Evolutionary conservation across 257 asterid species (phyloP).

Genomic region (Asclepias syriaca): DNA sequence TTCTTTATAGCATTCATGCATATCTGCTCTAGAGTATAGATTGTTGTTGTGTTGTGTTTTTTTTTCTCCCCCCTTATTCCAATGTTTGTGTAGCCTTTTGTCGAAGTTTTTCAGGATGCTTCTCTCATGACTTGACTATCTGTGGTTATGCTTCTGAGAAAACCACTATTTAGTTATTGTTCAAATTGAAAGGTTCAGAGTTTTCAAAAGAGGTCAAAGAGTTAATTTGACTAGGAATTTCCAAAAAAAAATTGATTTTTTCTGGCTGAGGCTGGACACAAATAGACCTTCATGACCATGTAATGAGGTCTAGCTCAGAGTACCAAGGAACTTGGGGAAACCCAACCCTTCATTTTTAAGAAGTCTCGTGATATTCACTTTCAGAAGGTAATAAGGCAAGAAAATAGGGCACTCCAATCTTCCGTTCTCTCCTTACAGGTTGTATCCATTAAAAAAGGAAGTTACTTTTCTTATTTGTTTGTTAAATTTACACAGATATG

Average conservation of each 20-base stretch:
- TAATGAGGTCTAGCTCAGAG: not conserved
- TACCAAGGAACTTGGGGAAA: not conserved
- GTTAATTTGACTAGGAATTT: not conserved
- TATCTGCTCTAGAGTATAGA: not conserved
- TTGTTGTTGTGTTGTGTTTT: no score
- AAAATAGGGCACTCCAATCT: not conserved
- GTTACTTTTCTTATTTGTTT: not conserved
- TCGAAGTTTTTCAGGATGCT: not conserved
- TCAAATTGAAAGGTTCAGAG: not conserved
- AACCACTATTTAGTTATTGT: not conserved
- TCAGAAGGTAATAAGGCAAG: not conserved
- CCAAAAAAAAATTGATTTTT: no score
- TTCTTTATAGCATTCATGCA: slow-evolving; percentile 2
- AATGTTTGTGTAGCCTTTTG: no score
- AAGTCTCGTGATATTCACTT: no score
- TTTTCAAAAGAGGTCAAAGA: not conserved
- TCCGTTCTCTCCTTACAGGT: not conserved
- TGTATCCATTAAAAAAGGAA: not conserved
- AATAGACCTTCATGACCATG: not conserved
- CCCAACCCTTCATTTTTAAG: not conserved
- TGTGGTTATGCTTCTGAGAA: not conserved
- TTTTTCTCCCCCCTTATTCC: no score
- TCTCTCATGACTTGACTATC: not conserved
- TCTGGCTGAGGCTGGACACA: not conserved
- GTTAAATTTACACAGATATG: not conserved